Evolutionary conservation across 192 early-diverging fungal species (phyloP).

Genomic region (Cladochytrium replicatum): DNA sequence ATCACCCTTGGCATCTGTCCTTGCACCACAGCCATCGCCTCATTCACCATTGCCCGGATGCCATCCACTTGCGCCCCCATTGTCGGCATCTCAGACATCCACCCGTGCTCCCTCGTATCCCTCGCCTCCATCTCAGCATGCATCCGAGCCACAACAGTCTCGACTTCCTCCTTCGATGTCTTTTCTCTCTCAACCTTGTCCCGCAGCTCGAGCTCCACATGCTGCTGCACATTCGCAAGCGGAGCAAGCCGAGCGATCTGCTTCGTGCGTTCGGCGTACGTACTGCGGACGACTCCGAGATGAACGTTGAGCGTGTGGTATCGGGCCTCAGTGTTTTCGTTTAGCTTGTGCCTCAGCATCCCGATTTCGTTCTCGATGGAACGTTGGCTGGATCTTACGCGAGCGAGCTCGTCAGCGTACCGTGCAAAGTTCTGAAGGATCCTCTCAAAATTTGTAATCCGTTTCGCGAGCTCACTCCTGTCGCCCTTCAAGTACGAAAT

Average conservation of each 20-base stretch:
- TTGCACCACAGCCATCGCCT: background rate
- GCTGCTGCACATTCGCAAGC: background rate
- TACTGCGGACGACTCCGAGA: too few species aligned
- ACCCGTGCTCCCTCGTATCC: background rate
- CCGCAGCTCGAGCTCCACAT: background rate
- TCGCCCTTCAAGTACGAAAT: too few species aligned
- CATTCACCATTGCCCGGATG: background rate
- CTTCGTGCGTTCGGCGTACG: background rate
- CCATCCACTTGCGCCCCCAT: background rate
- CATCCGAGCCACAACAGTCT: background rate
- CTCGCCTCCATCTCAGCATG: background rate
- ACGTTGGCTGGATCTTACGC: too few species aligned
- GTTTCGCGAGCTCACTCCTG: too few species aligned
- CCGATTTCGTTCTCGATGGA: too few species aligned
- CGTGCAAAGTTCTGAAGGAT: too few species aligned
- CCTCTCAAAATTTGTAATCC: too few species aligned
- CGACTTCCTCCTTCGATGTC: background rate
- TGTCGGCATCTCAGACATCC: background rate
- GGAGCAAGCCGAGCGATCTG: background rate
- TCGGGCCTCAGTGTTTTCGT: too few species aligned
- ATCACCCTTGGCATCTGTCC: too few species aligned
- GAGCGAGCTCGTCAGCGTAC: too few species aligned
- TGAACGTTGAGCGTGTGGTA: too few species aligned
- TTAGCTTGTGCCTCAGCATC: too few species aligned
- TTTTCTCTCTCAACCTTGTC: background rate